These are phyloP conservation scores for Juglanconis juglandina DNA, from an alignment of 2,329 filamentous ascomycete genomes.

Conservation along the genomic window DNA sequence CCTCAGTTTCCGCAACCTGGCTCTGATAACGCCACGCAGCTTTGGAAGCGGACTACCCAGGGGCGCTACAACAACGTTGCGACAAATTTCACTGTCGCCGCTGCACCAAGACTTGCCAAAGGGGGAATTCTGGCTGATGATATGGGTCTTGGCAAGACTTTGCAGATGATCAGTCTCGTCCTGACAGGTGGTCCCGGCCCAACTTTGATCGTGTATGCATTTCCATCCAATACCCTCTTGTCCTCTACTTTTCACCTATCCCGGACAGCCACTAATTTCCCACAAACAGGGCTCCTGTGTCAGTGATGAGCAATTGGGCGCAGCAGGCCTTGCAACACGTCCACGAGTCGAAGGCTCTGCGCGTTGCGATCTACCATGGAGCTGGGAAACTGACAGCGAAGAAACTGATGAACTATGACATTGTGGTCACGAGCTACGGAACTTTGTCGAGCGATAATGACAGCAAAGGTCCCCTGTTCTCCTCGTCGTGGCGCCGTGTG, in stretches of 20 bases:
- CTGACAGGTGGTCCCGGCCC: constrained; percentile 54
- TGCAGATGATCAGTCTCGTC: constrained; percentile 80
- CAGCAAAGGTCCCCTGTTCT: constrained; percentile 40
- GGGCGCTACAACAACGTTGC: constrained; percentile 63
- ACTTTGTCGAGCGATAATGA: constrained; percentile 62
- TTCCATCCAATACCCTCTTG: no score
- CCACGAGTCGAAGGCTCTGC: constrained; percentile 57
- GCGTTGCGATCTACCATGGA: constrained; percentile 73
- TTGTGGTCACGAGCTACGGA: constrained; percentile 83
- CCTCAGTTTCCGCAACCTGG: constrained; percentile 60
- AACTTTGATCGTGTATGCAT: constrained; percentile 74
- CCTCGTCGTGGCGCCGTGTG: constrained; percentile 69
- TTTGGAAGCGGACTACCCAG: constrained; percentile 63
- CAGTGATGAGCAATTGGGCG: constrained; percentile 68
- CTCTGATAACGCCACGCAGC: constrained; percentile 64
- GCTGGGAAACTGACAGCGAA: constrained; percentile 51
- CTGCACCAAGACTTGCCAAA: constrained; percentile 62
- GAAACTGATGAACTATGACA: constrained; percentile 64
- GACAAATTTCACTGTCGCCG: constrained; percentile 61
- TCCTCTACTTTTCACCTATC: not conserved
- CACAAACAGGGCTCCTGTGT: not conserved
- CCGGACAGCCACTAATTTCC: not conserved
- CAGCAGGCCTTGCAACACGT: constrained; percentile 75
- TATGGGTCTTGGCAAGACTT: constrained; percentile 88
- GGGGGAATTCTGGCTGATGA: constrained; percentile 88